Base-by-base conservation (phyloP, 2,329 filamentous ascomycete species). In the Grosmannia huntii region DNA sequence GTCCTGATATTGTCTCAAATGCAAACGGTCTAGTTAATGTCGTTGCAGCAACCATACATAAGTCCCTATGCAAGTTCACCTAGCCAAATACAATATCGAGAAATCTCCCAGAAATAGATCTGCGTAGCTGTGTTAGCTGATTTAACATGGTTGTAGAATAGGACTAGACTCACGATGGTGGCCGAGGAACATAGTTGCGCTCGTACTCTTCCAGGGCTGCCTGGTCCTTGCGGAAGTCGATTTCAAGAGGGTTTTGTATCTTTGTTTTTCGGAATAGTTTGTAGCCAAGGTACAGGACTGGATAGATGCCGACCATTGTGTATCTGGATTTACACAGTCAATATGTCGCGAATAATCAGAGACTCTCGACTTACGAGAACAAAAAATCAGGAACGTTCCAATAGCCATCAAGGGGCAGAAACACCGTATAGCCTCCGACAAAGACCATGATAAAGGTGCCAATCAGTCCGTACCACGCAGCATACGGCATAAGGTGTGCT, bases 251-350 rank as follows among this genome's bases (percentile, higher is more conserved):
- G 53, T 72, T 73, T 56, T 78, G 69, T 60, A 79, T 75, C 62
- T 77, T 82, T 0, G 84, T 87, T 65, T 75, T 76, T 68, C 85
- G 81, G 63, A 80, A 59, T 1, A 86, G 10, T 70, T 90, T 90
- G 81, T 84, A 89, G 5, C 75, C 77, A 3, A 85, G 31, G 65
- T 81, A 90, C 11, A 90, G 71, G 5, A 74, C 10, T 3, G 68
- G 68, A 23, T 55, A 63, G 33, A 68, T 56, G 27, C 57, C 62
- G 27, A 69, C 65, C 68, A 69, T 69, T 10, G 66, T 66, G 55
- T 68, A 69, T 14, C 65, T 68, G 58, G 16, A 55, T n/a, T 48
- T 11, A 48, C 2, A 48, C 44, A 21, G 23, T 57, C 33, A 33
- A 21, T 23, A n/a, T 25, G n/a, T 11, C 21, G 33, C 28, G 0